phyloP scores from a whole-genome alignment of 192 early-diverging fungal species.

The Backusella australiensis region DNA sequence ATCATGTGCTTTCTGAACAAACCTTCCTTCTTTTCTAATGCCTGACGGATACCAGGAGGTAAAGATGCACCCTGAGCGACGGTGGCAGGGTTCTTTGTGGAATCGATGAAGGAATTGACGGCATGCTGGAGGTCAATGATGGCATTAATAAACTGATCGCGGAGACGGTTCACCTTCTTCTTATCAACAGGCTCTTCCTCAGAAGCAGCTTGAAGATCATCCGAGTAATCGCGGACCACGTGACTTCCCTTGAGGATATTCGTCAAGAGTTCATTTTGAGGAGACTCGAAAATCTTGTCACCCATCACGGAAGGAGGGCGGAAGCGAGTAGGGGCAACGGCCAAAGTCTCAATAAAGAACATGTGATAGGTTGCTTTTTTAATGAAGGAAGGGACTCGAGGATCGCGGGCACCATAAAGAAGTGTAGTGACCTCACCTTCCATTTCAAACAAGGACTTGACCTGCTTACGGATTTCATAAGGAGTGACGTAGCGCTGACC shows the following conservation, averaged over 20 bases:
- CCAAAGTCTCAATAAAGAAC: slow-evolving; percentile 92
- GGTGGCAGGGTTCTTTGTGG: slow-evolving; percentile 75
- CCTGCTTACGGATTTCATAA: slow-evolving; percentile 73
- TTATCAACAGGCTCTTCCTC: slow-evolving; percentile 24
- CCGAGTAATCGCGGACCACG: slow-evolving; percentile 56
- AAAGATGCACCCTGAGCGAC: slow-evolving; percentile 59
- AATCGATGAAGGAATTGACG: slow-evolving; percentile 95
- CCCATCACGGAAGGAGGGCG: slow-evolving; percentile 90
- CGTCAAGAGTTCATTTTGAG: slow-evolving; percentile 90
- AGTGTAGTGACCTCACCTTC: slow-evolving; percentile 76
- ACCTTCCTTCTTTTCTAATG: slow-evolving; percentile 99
- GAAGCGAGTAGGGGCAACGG: slow-evolving; percentile 92
- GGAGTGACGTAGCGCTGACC: slow-evolving; percentile 62
- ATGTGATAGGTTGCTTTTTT: slow-evolving; percentile 65
- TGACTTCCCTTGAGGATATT: slow-evolving; percentile 83
- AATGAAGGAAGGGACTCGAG: slow-evolving; percentile 29
- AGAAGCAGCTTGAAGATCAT: slow-evolving; percentile 19
- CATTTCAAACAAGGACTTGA: slow-evolving; percentile 74
- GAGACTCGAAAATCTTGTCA: slow-evolving; percentile 88
- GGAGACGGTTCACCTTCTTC: slow-evolving; percentile 10
- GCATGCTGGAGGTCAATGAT: slow-evolving; percentile 81
- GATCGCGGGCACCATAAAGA: slow-evolving; percentile 75
- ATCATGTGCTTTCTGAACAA: slow-evolving; percentile 99
- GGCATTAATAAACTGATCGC: slow-evolving; percentile 19
- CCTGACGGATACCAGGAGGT: slow-evolving; percentile 91